Evolutionary conservation across 345 rosid species (phyloP).

Genomic region (Salix purpurea): DNA sequence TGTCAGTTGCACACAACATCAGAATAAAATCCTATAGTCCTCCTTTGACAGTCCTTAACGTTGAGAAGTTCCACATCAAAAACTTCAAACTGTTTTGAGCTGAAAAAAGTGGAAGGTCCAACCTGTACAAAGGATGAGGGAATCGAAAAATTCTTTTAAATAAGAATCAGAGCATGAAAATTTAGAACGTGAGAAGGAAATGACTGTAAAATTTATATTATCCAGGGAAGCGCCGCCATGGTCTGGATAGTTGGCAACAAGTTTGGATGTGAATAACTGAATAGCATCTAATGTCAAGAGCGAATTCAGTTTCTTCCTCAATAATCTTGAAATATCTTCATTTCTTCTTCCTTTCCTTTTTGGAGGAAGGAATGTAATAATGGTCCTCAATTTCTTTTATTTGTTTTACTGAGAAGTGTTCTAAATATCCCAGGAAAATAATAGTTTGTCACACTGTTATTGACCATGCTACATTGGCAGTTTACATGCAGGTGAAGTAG

Average conservation of each 20-base stretch:
- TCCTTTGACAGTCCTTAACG: slow-evolving; percentile 69
- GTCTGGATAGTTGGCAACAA: neutral
- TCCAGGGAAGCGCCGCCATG: neutral
- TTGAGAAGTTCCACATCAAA: slow-evolving; percentile 80
- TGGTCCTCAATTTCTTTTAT: neutral
- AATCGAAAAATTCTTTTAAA: neutral
- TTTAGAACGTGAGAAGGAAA: neutral
- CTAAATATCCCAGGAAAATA: neutral
- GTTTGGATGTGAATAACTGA: neutral
- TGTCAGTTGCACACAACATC: slow-evolving; percentile 77
- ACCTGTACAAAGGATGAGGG: slow-evolving; percentile 40
- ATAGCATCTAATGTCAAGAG: neutral
- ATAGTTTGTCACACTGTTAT: neutral
- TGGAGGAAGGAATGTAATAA: neutral
- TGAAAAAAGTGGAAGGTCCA: slow-evolving; percentile 95
- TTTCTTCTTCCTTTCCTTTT: neutral
- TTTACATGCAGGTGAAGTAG: neutral
- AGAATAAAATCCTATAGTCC: slow-evolving; percentile 91
- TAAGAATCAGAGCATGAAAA: neutral
- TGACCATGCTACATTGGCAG: neutral
- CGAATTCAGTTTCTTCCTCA: neutral
- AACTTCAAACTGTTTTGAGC: slow-evolving; percentile 89
- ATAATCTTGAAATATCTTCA: too few species aligned
- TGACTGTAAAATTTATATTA: too few species aligned
- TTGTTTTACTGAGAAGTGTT: neutral